Evolutionary conservation across 208 protist genomes (phyloP), one percentile per base, ranked within the genome.

Genomic region (Acanthamoeba sp.): DNA sequence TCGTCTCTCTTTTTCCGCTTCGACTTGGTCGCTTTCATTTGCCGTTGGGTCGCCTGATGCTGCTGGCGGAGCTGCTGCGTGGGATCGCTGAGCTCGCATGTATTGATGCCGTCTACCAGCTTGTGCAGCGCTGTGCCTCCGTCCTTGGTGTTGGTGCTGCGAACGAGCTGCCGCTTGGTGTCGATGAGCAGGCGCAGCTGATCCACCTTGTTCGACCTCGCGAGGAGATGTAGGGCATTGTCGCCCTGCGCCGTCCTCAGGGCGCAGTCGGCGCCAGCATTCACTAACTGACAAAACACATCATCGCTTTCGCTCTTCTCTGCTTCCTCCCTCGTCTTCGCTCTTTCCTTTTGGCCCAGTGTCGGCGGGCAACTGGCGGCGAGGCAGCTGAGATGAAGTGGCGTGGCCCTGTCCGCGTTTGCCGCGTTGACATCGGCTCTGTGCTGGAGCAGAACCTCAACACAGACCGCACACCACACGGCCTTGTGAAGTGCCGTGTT

Each of bases 401-500:
- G 76, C 24, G 76, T 85, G 76, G 29, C 27, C 9, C 76, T 40
- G n/a, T 32, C n/a, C 16, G 76, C 76, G n/a, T 85, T 85, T 14
- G 76, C 24, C 4, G 22, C 40, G 76, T 85, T 55, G 38, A 85
- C 40, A 2, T 34, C 24, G 22, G 76, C 76, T 40, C 55, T 85
- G 76, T 55, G 76, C 38, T 85, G 76, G 20, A 85, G 76, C 42
- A 85, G 76, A 16, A 32, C 42, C 38, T 4, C 76, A 10, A 85
- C 76, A 40, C 76, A 85, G 18, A 55, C 40, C 29, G 38, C 76
- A 55, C 29, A n/a, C 22, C 24, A 16, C 20, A 85, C n/a, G 22
- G 40, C 76, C 76, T 85, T 85, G 42, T 85, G 76, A 36, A 85
- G 45, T 27, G 76, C 76, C 45, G 76, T 85, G 40, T 85, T 85